Percentiles rank a stretch among this genome's conserved stretches.
Conservation (phyloP, 2,329 filamentous ascomycete species). For the Magnaporthales sp. region DNA sequence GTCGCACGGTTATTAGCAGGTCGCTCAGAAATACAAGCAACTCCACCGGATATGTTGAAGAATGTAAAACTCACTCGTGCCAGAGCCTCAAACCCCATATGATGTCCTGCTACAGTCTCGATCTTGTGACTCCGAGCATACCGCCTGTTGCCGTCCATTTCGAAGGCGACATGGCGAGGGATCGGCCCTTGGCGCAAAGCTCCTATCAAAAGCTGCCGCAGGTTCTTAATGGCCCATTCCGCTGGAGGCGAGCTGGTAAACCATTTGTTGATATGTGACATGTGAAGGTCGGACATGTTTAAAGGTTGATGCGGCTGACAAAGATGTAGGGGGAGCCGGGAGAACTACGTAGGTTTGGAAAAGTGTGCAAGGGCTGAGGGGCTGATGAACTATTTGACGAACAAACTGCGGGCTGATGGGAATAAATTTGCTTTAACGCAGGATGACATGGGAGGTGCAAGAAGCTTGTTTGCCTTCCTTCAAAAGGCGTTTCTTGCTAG, state of each 20-base stretch:
- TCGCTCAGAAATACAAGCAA: not conserved
- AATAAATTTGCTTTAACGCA: not conserved
- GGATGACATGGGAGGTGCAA: not conserved
- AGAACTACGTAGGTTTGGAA: not conserved
- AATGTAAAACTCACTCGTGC: constrained; percentile 50
- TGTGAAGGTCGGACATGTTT: constrained; percentile 45
- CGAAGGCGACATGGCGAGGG: constrained; percentile 94
- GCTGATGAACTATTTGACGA: not conserved
- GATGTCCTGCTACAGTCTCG: constrained; percentile 93
- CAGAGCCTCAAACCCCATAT: constrained; percentile 89
- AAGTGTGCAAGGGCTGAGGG: not conserved
- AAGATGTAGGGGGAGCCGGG: not conserved
- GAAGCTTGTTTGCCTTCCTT: not conserved
- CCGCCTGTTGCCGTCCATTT: constrained; percentile 96
- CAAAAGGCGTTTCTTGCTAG: not conserved
- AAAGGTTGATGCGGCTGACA: not conserved
- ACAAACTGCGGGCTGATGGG: not conserved
- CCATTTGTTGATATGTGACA: constrained; percentile 51
- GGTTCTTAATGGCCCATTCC: constrained; percentile 74
- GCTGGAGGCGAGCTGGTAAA: constrained; percentile 80
- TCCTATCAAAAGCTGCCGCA: constrained; percentile 80
- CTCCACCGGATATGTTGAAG: not conserved
- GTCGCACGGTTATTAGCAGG: not conserved
- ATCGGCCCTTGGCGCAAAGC: constrained; percentile 85
- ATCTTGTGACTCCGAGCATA: constrained; percentile 87